Evolutionary conservation across 768 basidiomycete species (phyloP).

Genomic region (Porpolomopsis calyptriformis): DNA sequence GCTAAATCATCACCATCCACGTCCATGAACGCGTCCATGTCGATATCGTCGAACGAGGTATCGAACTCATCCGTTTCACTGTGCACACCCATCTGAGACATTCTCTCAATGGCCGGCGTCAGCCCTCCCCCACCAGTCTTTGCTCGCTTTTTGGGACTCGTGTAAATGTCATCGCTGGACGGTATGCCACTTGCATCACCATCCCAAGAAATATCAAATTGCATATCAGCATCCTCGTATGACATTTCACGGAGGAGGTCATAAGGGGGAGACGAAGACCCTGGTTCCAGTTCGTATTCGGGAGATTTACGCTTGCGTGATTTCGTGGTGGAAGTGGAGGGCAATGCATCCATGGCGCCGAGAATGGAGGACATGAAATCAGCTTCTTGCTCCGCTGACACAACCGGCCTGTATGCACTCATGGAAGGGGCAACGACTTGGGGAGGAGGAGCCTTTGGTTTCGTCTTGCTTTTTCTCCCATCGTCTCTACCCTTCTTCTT

Average conservation of each 20-base stretch:
- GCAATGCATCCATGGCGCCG: constrained; percentile 51
- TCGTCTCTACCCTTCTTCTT: constrained; percentile 36
- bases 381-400: constrained; percentile 70
- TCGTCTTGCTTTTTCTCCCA: constrained; percentile 29
- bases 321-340: constrained; percentile 23
- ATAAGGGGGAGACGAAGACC: constrained; percentile 30
- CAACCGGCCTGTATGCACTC: constrained; percentile 68
- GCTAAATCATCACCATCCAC: constrained; percentile 44
- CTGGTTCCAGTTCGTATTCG: constrained; percentile 25
- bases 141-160: constrained; percentile 64
- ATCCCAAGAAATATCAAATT: constrained; percentile 37
- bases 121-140: constrained; percentile 35
- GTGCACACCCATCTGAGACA: constrained; percentile 50
- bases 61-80: constrained; percentile 42
- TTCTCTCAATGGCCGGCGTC: constrained; percentile 44
- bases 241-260: constrained; percentile 23
- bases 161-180: constrained; percentile 50
- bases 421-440: constrained; percentile 48
- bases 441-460: constrained; percentile 43
- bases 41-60: constrained; percentile 44
- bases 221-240: constrained; percentile 27
- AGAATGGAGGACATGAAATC: constrained; percentile 85
- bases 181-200: constrained; percentile 26
- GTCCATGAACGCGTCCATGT: constrained; percentile 52
- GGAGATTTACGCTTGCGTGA: constrained; percentile 63